A percentile compares a stretch with the other conserved stretches of the same genome.
Conservation (phyloP, 2,329 filamentous ascomycete genomes). For the Rutstroemia sp. region DNA sequence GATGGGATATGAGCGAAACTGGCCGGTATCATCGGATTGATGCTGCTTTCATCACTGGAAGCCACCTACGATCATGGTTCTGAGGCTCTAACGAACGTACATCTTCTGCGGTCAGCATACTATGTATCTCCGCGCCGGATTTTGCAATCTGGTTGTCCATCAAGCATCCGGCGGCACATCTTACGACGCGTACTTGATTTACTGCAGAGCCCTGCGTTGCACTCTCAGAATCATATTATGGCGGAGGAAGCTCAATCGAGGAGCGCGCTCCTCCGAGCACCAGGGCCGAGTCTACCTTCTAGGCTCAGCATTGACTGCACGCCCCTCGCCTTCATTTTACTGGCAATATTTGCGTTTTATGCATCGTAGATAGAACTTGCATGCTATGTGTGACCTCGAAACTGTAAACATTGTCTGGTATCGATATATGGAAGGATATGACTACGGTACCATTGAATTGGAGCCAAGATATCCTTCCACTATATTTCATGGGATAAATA, state of each 20-base stretch:
- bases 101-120: too few species aligned
- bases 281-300: neutral
- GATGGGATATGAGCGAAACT: too few species aligned
- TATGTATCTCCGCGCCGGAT: too few species aligned
- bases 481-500: slow-evolving; percentile 1
- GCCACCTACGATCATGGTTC: too few species aligned
- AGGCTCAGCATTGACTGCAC: neutral
- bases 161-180: too few species aligned
- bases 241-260: neutral
- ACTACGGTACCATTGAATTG: slow-evolving; percentile 4
- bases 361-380: slow-evolving; percentile 11
- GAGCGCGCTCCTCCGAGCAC: neutral
- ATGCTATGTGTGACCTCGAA: slow-evolving; percentile 7
- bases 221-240: neutral
- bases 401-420: slow-evolving; percentile 9
- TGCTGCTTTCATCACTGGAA: too few species aligned
- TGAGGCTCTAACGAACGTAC: too few species aligned
- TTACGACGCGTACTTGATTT: too few species aligned
- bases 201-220: too few species aligned
- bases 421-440: slow-evolving; percentile 7
- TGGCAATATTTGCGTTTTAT: slow-evolving; percentile 5
- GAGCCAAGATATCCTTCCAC: slow-evolving; percentile 1
- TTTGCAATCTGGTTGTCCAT: too few species aligned
- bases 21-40: too few species aligned
- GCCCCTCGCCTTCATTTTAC: neutral